phyloP scores from a whole-genome alignment of 2,329 filamentous ascomycete species.

The Mollisiaceae sp. region DNA sequence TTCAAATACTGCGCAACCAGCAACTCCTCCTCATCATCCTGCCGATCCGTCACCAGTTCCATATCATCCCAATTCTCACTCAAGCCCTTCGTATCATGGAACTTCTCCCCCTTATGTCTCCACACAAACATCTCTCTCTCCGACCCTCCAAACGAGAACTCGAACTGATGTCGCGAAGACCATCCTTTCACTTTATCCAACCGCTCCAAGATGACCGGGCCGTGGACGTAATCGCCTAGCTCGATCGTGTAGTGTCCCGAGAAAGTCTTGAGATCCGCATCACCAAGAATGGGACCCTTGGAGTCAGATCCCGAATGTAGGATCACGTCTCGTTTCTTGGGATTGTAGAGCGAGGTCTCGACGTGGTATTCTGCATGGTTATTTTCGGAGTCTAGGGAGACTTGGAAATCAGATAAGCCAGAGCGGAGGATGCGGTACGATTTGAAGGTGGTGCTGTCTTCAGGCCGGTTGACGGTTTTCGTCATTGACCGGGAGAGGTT shows the following conservation, averaged over 20 bases:
- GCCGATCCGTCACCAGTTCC: constrained; percentile 14
- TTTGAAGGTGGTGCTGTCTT: not conserved
- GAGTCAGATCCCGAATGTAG: constrained; percentile 4
- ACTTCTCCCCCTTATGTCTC: constrained; percentile 14
- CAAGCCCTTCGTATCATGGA: not conserved
- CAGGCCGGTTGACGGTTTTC: not conserved
- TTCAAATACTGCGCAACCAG: constrained; percentile 14
- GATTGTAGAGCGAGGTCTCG: constrained; percentile 16
- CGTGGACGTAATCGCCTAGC: constrained; percentile 4
- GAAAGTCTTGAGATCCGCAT: constrained; percentile 20
- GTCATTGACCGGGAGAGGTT: not conserved
- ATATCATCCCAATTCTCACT: constrained; percentile 18
- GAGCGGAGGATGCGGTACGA: not conserved
- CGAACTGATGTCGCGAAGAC: constrained; percentile 12
- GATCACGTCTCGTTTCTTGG: constrained; percentile 14
- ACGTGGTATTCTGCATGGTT: not conserved
- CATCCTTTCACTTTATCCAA: constrained; percentile 19
- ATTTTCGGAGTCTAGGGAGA: not conserved
- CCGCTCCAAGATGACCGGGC: constrained; percentile 8
- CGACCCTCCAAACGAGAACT: constrained; percentile 6
- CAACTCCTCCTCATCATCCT: constrained; percentile 15
- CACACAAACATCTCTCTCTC: constrained; percentile 15
- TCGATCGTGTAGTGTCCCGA: constrained; percentile 19
- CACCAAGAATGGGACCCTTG: constrained; percentile 6
- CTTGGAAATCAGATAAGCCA: not conserved